Evolutionary conservation across 1,284 basidiomycete genomes (phyloP).

Genomic region (Naganishia sp.): DNA sequence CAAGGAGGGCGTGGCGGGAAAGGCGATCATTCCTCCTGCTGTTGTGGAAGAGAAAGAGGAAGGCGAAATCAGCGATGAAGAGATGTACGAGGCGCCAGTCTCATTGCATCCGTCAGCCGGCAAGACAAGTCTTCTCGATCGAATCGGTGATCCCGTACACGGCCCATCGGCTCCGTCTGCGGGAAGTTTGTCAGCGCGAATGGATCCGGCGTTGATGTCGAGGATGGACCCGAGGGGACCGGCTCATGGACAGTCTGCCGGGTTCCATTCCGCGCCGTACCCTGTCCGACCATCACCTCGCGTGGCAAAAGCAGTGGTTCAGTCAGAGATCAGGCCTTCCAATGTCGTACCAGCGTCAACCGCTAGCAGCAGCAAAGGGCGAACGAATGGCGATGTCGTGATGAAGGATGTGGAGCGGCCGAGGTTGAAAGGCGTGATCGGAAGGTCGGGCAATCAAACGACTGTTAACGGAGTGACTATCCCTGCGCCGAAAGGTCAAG

Average conservation of each 20-base stretch:
- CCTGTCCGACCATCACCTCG: background rate
- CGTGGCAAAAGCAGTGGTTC: background rate
- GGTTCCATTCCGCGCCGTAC: background rate
- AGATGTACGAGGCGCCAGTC: constrained; percentile 12
- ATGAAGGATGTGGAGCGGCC: constrained; percentile 1
- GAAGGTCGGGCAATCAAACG: constrained; percentile 18
- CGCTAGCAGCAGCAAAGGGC: background rate
- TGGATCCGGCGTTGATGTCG: constrained; percentile 22
- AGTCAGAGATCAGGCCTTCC: background rate
- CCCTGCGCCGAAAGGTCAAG: constrained; percentile 1
- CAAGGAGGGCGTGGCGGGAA: too few species aligned
- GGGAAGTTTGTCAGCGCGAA: constrained; percentile 6
- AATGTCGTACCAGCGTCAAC: background rate
- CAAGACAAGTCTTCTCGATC: constrained; percentile 18
- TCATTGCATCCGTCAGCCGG: background rate
- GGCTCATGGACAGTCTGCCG: background rate
- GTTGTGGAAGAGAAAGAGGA: constrained; percentile 20
- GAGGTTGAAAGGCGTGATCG: constrained; percentile 16
- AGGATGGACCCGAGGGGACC: constrained; percentile 7
- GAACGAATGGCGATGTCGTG: too few species aligned
- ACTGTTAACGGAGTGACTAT: constrained; percentile 23
- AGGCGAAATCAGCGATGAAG: constrained; percentile 25
- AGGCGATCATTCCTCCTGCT: background rate
- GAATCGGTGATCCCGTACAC: background rate
- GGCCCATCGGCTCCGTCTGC: background rate